These are phyloP conservation scores for Cladosporium velox DNA, from an alignment of 2,329 filamentous ascomycete species.

Conservation along the genomic window DNA sequence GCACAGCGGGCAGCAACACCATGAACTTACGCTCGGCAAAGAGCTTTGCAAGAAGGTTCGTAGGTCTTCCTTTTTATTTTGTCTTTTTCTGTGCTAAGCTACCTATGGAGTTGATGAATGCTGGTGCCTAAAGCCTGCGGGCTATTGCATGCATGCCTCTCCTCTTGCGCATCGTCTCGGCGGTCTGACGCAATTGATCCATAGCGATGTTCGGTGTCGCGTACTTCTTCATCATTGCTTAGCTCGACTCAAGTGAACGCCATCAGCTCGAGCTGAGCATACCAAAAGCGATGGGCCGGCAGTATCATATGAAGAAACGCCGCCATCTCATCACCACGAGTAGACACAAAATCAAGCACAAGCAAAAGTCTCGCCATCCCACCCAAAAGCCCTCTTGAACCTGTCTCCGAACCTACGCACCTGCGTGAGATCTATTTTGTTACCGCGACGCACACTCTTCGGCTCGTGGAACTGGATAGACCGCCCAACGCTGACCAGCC, in stretches of 20 bases:
- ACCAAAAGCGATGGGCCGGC: neutral
- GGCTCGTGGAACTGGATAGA: conserved; percentile 64
- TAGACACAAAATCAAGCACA: too few relatives aligned
- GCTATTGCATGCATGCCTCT: neutral
- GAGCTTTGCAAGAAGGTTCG: neutral
- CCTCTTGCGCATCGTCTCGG: neutral
- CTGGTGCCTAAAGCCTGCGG: neutral
- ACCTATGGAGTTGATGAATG: neutral
- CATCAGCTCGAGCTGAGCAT: neutral
- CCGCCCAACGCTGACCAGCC: conserved; percentile 43
- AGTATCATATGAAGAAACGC: too few relatives aligned
- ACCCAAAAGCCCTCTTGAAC: conserved; percentile 43
- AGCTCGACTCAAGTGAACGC: neutral
- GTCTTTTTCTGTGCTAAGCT: neutral
- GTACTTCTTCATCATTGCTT: neutral
- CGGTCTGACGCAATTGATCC: neutral
- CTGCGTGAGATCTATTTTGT: too few relatives aligned
- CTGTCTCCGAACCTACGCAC: conserved; percentile 54
- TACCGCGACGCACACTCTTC: too few relatives aligned
- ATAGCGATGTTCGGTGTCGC: neutral
- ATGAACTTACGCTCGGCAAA: neutral
- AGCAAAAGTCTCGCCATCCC: conserved; percentile 31
- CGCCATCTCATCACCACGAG: too few relatives aligned
- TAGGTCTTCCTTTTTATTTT: neutral
- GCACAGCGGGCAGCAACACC: neutral